phyloP scores from a whole-genome alignment of 805 yeast genomes.

The Tetrapisispora taiwanensis region DNA sequence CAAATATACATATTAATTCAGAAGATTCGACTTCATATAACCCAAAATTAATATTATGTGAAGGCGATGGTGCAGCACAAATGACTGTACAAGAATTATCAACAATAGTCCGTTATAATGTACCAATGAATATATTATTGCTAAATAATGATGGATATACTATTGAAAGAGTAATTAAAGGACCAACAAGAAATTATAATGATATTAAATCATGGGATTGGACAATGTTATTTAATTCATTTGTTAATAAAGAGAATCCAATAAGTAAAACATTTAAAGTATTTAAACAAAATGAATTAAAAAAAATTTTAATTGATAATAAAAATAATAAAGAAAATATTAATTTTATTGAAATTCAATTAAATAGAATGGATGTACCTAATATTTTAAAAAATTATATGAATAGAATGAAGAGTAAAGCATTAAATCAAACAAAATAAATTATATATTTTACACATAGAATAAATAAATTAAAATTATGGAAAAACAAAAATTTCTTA shows the following conservation, averaged over 20 bases:
- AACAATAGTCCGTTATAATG: slow-evolving; percentile 47
- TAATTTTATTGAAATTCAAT: slow-evolving; percentile 48
- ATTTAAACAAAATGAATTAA: slow-evolving; percentile 32
- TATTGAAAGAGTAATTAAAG: slow-evolving; percentile 78
- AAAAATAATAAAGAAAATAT: slow-evolving; percentile 30
- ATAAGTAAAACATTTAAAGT: slow-evolving; percentile 28
- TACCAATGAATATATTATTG: slow-evolving; percentile 60
- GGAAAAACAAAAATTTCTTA: too few species aligned
- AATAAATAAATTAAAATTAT: too few species aligned
- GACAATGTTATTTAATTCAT: slow-evolving; percentile 54
- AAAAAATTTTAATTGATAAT: slow-evolving; percentile 26
- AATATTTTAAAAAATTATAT: slow-evolving; percentile 44
- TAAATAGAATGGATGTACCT: slow-evolving; percentile 55
- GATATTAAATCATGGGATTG: slow-evolving; percentile 80
- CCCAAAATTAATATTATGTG: slow-evolving; percentile 58
- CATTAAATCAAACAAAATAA: not conserved
- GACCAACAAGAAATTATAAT: slow-evolving; percentile 66
- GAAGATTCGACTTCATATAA: slow-evolving; percentile 10
- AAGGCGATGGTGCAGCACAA: slow-evolving; percentile 93
- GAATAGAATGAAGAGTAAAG: slow-evolving; percentile 5
- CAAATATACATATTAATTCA: slow-evolving; percentile 19
- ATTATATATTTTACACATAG: too few species aligned
- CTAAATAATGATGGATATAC: slow-evolving; percentile 85
- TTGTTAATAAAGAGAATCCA: slow-evolving; percentile 41
- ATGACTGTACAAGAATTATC: slow-evolving; percentile 85